Base-by-base conservation (phyloP, 2,329 filamentous ascomycete genomes). In the Xylariaceae sp. region DNA sequence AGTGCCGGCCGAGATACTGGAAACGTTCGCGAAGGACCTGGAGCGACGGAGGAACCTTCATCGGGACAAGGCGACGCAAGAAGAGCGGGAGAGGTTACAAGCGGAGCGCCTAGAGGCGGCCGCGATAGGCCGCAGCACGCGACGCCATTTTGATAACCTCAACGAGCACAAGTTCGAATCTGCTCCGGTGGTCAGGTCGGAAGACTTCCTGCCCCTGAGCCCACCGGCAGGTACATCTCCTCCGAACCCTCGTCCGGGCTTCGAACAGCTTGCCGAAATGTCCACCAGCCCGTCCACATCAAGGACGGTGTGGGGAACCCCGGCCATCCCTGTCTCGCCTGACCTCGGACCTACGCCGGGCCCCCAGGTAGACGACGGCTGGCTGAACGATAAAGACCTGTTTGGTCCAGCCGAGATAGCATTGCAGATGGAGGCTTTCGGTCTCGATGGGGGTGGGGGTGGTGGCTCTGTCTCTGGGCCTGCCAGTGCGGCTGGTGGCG, bases 231-330 rank as follows among this genome's bases (percentile, higher is more conserved):
- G 74, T 51, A 53, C 74, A 51, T 68, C 74, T 4, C 73, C 78
- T 8, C 75, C 76, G 1, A 74, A 75, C 27, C 69, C 73, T 33
- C 69, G 76, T 14, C 69, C 71, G 9, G 78, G 76, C 0, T 88
- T 87, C 52, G 74, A 74, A 23, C 76, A 78, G 2, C 65, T 94
- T 15, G 84, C 85, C 1, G 83, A 81, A 2, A 81, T 89, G 50
- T 89, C 87, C 3, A 89, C 85, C 1, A 94, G 85, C 46, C 88
- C 89, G 0, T 81, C 78, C 5, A 77, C 79, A 1, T 70, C 76
- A 28, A 81, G 80, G 46, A 97, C 90, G 0, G 87, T 97, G 1
- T 97, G 90, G 90, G 90, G 90, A n/a, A 97, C 90, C 1, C 72
- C 76, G 3, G 78, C 75, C 0, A 66, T 94, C 3, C 67, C 78